Conservation (phyloP, 257 asterid species). For the Lantana camara region DNA sequence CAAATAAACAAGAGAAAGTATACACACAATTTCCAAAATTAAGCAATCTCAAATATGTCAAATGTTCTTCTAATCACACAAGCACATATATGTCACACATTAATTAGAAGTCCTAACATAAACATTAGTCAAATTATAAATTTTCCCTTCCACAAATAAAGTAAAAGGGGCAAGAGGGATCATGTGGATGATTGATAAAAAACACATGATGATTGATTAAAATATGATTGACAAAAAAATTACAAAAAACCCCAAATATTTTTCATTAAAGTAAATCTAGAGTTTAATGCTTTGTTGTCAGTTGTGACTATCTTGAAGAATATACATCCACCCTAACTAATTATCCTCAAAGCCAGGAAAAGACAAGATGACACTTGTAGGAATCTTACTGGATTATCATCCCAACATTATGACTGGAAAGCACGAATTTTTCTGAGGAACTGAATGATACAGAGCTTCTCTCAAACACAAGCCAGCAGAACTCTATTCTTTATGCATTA, state of each 20-base stretch:
- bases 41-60: no score
- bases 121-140: neutral
- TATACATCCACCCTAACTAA: slow-evolving; percentile 40
- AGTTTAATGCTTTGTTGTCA: slow-evolving; percentile 3
- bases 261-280: slow-evolving; percentile 31
- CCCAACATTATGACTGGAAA: slow-evolving; percentile 39
- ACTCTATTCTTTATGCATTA: no score
- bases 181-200: slow-evolving; percentile 39
- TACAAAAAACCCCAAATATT: slow-evolving; percentile 7
- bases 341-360: slow-evolving; percentile 37
- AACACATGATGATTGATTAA: slow-evolving; percentile 40
- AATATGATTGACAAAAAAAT: no score
- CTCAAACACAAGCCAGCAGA: no score
- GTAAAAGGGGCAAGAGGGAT: slow-evolving; percentile 30
- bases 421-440: neutral
- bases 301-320: slow-evolving; percentile 48
- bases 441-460: neutral
- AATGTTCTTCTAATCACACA: no score
- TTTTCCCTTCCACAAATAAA: slow-evolving; percentile 15
- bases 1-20: no score
- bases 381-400: slow-evolving; percentile 28
- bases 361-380: slow-evolving; percentile 35
- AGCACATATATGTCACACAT: no score
- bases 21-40: no score
- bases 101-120: neutral